Conservation (phyloP, 441 rosid genomes). For the Codiaeum variegatum region DNA sequence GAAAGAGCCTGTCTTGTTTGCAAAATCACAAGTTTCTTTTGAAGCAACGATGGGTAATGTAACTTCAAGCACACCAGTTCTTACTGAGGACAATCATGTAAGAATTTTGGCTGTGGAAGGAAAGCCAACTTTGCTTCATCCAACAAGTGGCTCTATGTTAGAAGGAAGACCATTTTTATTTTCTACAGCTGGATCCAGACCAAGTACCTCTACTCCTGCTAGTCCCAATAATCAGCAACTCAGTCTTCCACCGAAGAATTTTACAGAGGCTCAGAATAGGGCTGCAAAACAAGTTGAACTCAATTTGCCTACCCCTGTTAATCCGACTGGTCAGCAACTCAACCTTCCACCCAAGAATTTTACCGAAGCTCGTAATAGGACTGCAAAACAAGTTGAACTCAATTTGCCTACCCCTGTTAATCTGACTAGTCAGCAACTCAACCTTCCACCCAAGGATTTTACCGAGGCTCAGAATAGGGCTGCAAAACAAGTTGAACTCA, state of each 20-base stretch:
- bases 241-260: conserved; percentile 33
- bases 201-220: conserved; percentile 21
- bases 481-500: conserved; percentile 65
- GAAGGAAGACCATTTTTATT: conserved; percentile 42
- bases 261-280: conserved; percentile 40
- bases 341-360: conserved; percentile 33
- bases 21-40: conserved; percentile 32
- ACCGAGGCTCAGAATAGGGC: conserved; percentile 42
- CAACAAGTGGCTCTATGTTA: conserved; percentile 27
- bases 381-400: conserved; percentile 62
- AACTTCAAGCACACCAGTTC: conserved; percentile 31
- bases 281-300: conserved; percentile 63
- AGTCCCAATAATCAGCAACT: conserved; percentile 37
- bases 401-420: conserved; percentile 45
- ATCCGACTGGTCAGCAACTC: conserved; percentile 36
- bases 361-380: conserved; percentile 42
- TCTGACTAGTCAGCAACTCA: conserved; percentile 38
- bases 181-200: conserved; percentile 34
- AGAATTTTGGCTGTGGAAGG: conserved; percentile 31
- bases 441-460: conserved; percentile 30
- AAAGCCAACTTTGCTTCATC: conserved; percentile 33
- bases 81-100: conserved; percentile 30
- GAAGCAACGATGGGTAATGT: conserved; percentile 31
- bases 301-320: conserved; percentile 46
- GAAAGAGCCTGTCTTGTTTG: conserved; percentile 39